Evolutionary conservation across 2,329 filamentous ascomycete genomes (phyloP), one percentile per base, ranked within the genome.

Genomic region (Talaromyces sp.): DNA sequence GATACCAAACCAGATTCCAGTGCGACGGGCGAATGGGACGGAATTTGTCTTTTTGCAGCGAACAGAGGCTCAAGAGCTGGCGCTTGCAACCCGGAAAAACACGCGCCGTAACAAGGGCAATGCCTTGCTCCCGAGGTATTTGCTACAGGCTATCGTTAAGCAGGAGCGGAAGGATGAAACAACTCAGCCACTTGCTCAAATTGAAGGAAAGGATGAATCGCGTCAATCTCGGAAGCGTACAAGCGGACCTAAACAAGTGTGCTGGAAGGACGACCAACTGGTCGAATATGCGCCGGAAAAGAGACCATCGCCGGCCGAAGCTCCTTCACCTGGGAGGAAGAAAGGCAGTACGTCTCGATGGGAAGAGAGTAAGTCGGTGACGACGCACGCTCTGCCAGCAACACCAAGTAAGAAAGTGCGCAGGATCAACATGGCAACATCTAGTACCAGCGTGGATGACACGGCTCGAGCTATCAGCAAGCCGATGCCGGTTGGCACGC

Each of bases 1-100:
- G 14, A 66, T 75, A 42, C 76, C 75, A 59, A 77, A 74, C 55
- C 72, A 72, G 6, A 76, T 80, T 56, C 71, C 77, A 4, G 72
- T 80, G 21, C 77, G 78, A 57, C 76, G 78, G 12, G 72, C 77
- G 3, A 79, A 76, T 56, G 78, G 78, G 5, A 79, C 72, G 5
- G 79, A 81, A 58, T 80, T 81, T 58, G 69, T 80, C 31, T 79
- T 80, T 60, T 69, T 74, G 28, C 72, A 79, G 55, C 71, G 72
- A 11, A 76, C 77, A 2, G 77, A 80, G 56, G 70, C 71, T 5
- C 78, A 79, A 65, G 73, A 79, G 44, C 63, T 79, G 31, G 75
- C 78, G 0, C 69, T 80, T 44, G 62, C 70, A 12, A 80, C 78
- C 5, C 73, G 76, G 59, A 72, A 73, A 25, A 80, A 81, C 64